A percentile compares a stretch with the other conserved stretches of the same genome.
These are phyloP conservation scores for Draba incana DNA, from an alignment of 345 rosid species.

Conservation along the genomic window DNA sequence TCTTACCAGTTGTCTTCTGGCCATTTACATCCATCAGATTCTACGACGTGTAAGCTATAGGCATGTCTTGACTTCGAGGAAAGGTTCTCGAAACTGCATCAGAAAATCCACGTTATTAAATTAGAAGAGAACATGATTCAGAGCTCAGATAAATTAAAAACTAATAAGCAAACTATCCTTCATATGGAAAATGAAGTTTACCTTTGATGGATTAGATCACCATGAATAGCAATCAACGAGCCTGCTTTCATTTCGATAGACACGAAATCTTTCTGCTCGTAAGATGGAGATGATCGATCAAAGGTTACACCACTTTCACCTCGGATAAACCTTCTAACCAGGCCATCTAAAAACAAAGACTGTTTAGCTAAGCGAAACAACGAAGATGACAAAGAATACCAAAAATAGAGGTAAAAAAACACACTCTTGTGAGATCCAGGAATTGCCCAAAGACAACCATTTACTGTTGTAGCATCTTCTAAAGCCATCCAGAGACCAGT, in stretches of 20 bases:
- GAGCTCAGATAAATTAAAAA: constrained; percentile 8
- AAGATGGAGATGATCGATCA: constrained; percentile 75
- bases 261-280: constrained; percentile 81
- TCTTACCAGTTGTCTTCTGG: constrained; percentile 77
- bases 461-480: constrained; percentile 79
- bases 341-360: constrained; percentile 58
- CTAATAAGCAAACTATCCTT: constrained; percentile 1
- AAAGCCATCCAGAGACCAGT: constrained; percentile 96
- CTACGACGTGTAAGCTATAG: constrained; percentile 90
- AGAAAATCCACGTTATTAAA: constrained; percentile 3
- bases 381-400: constrained; percentile 16
- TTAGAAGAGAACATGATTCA: constrained; percentile 7
- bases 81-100: constrained; percentile 74
- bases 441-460: constrained; percentile 98
- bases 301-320: constrained; percentile 77
- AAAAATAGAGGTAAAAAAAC: constrained; percentile 13
- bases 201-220: constrained; percentile 95
- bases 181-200: constrained; percentile 32
- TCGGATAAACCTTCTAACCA: constrained; percentile 82
- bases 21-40: constrained; percentile 94
- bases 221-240: constrained; percentile 85
- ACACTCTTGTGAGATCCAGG: constrained; percentile 94
- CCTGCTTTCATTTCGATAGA: constrained; percentile 93
- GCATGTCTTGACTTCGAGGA: constrained; percentile 89
- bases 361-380: constrained; percentile 22